Base-by-base conservation (phyloP, 208 protist species). In the Leishmania guyanensis region DNA sequence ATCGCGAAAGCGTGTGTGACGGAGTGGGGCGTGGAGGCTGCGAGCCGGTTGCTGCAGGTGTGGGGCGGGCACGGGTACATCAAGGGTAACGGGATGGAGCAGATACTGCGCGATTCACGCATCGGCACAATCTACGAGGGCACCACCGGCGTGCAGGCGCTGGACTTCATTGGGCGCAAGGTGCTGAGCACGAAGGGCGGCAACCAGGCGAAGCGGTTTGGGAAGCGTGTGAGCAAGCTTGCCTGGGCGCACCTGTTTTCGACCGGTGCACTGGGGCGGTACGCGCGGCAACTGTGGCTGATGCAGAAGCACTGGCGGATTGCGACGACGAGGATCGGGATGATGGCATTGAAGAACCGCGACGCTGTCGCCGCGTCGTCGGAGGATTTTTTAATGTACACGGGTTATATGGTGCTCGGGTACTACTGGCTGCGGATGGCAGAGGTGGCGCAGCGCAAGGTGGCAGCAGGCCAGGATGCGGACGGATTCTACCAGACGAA, bases 351-450 rank as follows among this genome's bases (percentile, higher is more conserved):
- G 77, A 86, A 79, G 54, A 84, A 96, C 81, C 77, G 75, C 33
- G 89, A 96, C 54, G 64, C 77, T 14, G 88, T 90, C 14, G 88
- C 83, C 0, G 86, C 88, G 5, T 78, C 90, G 3, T 89, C 90
- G 48, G 91, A 96, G 80, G 92, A 96, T 79, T 88, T 95, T 75
- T 79, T 98, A 53, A 93, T 97, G 90, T 94, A 89, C 88, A 88
- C 91, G 22, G 95, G 93, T 36, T 97, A 97, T 83, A 79, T 98
- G 62, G 84, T 85, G 0, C 86, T 98, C 0, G 92, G 86, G 20
- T 94, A 92, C 86, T 94, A 98, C 85, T 98, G 95, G 95, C 88
- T 97, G 84, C 92, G 86, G 56, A 95, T 97, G 95, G 93, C 92
- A 1, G 84, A 87, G 54, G 93, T 80, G 33, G 93, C 95, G 12